phyloP scores from a whole-genome alignment of 2,329 filamentous ascomycete species.

The Cladophialophora psammophila region DNA sequence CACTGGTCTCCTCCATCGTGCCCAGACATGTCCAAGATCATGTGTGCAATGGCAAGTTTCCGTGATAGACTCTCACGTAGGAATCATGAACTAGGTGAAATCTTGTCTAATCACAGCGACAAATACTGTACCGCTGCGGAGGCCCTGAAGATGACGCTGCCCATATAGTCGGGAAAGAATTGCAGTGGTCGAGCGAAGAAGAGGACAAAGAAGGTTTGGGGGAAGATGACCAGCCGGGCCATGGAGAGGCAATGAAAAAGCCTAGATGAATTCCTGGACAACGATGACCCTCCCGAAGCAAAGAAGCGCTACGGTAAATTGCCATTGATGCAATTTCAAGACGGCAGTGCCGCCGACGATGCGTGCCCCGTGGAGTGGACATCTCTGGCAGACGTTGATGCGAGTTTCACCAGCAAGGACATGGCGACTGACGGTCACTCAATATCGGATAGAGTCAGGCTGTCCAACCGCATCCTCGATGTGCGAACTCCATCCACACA shows the following conservation, averaged over 20 bases:
- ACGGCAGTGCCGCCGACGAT: constrained; percentile 20
- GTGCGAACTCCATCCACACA: constrained; percentile 77
- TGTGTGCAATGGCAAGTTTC: constrained; percentile 10
- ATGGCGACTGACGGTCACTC: constrained; percentile 59
- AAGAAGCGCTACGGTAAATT: constrained; percentile 32
- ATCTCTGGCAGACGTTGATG: constrained; percentile 24
- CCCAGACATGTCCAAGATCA: constrained; percentile 18
- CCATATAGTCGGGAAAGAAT: constrained; percentile 19
- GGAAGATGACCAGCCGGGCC: not conserved
- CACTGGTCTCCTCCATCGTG: not conserved
- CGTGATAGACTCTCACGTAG: constrained; percentile 21
- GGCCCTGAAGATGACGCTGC: constrained; percentile 29
- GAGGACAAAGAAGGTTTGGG: constrained; percentile 13
- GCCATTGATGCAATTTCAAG: constrained; percentile 35
- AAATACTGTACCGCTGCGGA: constrained; percentile 19
- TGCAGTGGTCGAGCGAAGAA: constrained; percentile 20
- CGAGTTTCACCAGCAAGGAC: constrained; percentile 56
- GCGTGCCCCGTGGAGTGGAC: constrained; percentile 15
- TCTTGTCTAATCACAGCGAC: constrained; percentile 2
- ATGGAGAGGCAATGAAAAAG: constrained; percentile 24
- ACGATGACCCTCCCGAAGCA: constrained; percentile 34
- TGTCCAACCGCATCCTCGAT: constrained; percentile 75
- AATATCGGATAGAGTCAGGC: constrained; percentile 69
- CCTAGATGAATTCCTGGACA: constrained; percentile 33
- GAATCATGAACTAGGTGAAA: constrained; percentile 25